Base-by-base conservation (phyloP, 129 eudicot genomes). In the Flaveria robusta region DNA sequence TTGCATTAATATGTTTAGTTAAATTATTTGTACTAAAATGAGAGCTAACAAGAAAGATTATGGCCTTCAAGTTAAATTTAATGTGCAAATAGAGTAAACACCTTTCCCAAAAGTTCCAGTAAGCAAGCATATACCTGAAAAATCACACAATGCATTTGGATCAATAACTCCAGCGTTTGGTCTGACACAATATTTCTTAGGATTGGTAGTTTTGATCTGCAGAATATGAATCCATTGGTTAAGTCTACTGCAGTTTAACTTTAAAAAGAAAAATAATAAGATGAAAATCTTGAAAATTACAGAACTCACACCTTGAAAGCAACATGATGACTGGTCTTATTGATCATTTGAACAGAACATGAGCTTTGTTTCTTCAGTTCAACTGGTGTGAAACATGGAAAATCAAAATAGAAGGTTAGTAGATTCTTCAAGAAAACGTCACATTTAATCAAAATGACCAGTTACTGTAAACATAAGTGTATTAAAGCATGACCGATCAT, bases 321-420 rank as follows among this genome's bases (percentile, higher is more conserved):
- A 54, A 90, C 90, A 87, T 87, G 76, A 11, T 81, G 74, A 52
- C 79, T 62, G 41, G 92, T 77, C 83, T 83, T 90, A 75, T 90
- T 90, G 74, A 68, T 49, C 74, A 90, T 77, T 34, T 80, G 86
- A 69, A 90, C 74, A 70, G 85, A 75, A 80, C 92, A 85, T 42
- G 86, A 77, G 83, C 88, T 80, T 72, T 90, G 92, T 78, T 90
- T 90, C 86, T 85, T 87, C 74, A 85, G 69, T 78, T 90, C 92
- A 83, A 87, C 96, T 89, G 79, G 58, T 51, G 79, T 29, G 75
- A 52, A 65, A 66, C 58, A 52, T 20, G 39, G 46, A 83, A 68
- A 18, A 80, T 23, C 72, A 51, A 68, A 10, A 19, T 26, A 37
- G 9, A 43, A 43, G 51, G 55, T 68, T 60, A 81, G 81, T 59